These are phyloP conservation scores for Alternaria sp. DNA, from an alignment of 2,329 filamentous ascomycete genomes.

Conservation along the genomic window DNA sequence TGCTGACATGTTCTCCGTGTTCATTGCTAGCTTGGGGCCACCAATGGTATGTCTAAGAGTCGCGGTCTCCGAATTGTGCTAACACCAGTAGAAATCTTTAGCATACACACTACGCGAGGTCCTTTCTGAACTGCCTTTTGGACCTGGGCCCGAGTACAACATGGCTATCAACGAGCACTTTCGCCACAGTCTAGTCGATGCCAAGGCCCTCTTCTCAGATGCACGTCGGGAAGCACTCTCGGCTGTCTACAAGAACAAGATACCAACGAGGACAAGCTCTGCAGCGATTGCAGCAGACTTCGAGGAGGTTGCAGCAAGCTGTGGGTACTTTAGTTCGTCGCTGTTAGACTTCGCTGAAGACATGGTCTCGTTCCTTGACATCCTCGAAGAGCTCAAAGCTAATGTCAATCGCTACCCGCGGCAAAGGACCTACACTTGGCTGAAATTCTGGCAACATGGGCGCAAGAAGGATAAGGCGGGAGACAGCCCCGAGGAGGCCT, in stretches of 20 bases:
- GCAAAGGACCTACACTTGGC: constrained; percentile 80
- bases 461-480: constrained; percentile 15
- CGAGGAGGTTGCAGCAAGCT: constrained; percentile 96
- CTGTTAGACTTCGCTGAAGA: constrained; percentile 90
- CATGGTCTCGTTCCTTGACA: constrained; percentile 79
- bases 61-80: constrained; percentile 11
- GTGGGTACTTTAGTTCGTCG: constrained; percentile 94
- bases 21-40: constrained; percentile 86
- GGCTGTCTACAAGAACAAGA: constrained; percentile 80
- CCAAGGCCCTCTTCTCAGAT: constrained; percentile 77
- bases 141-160: constrained; percentile 67
- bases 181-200: constrained; percentile 78
- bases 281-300: constrained; percentile 87
- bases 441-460: constrained; percentile 73
- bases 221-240: constrained; percentile 78
- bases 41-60: constrained; percentile 67
- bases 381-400: constrained; percentile 84
- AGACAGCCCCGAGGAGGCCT: constrained; percentile 33
- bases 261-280: constrained; percentile 71
- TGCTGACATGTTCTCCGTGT: constrained; percentile 87
- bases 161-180: constrained; percentile 82
- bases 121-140: constrained; percentile 85
- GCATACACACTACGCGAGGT: constrained; percentile 89
- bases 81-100: constrained; percentile 72
- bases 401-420: constrained; percentile 67